phyloP scores from a whole-genome alignment of 2,329 filamentous ascomycete genomes.

The Nannizziopsis arthrosporioides region DNA sequence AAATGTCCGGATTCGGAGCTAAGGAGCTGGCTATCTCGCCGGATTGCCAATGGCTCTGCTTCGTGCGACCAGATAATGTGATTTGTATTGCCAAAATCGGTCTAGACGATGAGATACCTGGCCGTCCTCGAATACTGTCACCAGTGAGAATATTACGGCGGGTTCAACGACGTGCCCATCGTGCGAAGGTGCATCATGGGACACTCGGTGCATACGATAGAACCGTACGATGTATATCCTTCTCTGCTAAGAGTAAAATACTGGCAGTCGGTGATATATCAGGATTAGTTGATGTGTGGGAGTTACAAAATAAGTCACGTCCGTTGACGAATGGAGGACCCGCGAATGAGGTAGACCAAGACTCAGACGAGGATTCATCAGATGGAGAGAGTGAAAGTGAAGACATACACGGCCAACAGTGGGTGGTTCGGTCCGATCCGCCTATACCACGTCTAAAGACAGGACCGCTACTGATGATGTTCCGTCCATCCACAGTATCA shows the following conservation, averaged over 20 bases:
- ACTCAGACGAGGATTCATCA: slow-evolving; percentile 32
- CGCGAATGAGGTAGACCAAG: slow-evolving; percentile 15
- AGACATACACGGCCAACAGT: slow-evolving; percentile 49
- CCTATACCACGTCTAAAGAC: slow-evolving; percentile 58
- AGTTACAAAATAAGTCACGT: slow-evolving; percentile 50
- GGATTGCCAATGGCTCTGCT: slow-evolving; percentile 36
- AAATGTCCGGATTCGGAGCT: slow-evolving; percentile 52
- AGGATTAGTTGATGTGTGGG: slow-evolving; percentile 80
- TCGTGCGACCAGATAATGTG: slow-evolving; percentile 49
- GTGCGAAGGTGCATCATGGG: slow-evolving; percentile 46
- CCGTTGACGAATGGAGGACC: slow-evolving; percentile 24
- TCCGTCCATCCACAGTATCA: slow-evolving; percentile 39
- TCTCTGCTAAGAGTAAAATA: slow-evolving; percentile 69
- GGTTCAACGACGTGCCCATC: slow-evolving; percentile 22
- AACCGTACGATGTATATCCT: slow-evolving; percentile 60
- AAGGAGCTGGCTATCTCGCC: slow-evolving; percentile 47
- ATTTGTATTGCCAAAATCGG: slow-evolving; percentile 44
- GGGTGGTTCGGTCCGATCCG: slow-evolving; percentile 58
- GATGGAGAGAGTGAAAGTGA: slow-evolving; percentile 38
- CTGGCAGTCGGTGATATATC: slow-evolving; percentile 69
- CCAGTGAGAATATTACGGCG: slow-evolving; percentile 35
- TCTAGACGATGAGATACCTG: slow-evolving; percentile 30
- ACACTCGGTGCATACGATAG: slow-evolving; percentile 65
- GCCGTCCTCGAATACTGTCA: slow-evolving; percentile 33
- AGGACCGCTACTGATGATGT: slow-evolving; percentile 56